Conservation (phyloP, 495 filamentous ascomycete species). For the Hypoxylon crocopeplum region DNA sequence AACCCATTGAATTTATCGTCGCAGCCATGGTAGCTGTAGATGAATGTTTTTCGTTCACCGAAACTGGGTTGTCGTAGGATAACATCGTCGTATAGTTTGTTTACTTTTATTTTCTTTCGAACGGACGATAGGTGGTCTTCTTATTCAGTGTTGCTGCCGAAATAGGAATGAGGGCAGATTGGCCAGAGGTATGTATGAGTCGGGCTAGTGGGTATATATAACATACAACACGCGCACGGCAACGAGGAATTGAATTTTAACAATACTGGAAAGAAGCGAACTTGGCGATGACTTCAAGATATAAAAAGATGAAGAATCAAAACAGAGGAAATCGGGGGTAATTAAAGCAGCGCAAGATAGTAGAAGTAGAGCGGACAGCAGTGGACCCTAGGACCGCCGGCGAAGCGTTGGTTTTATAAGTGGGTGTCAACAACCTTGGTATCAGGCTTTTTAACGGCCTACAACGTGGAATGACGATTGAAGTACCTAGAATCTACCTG, state of each 20-base stretch:
- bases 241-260: conserved; percentile 4
- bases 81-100: conserved; percentile 43
- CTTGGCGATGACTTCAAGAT: conserved; percentile 13
- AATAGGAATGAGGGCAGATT: not conserved
- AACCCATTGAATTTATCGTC: conserved; percentile 41
- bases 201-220: conserved; percentile 8
- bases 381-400: conserved; percentile 30
- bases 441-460: conserved; percentile 6
- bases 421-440: conserved; percentile 27
- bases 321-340: conserved; percentile 37
- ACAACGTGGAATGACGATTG: conserved; percentile 23
- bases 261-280: conserved; percentile 5
- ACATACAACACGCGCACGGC: conserved; percentile 13
- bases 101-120: not conserved
- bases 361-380: conserved; percentile 32
- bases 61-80: conserved; percentile 49
- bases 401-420: conserved; percentile 38
- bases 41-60: conserved; percentile 46
- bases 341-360: conserved; percentile 34
- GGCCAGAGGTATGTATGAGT: conserved; percentile 3
- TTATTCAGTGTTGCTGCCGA: conserved; percentile 1
- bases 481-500: conserved; percentile 25
- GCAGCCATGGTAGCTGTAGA: conserved; percentile 43
- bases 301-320: conserved; percentile 21
- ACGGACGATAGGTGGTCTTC: not conserved